phyloP scores from a whole-genome alignment of 176 grass and related monocot genomes.

The Hordeum vulgare region MorexV3_pseudomolecules_assembly NC_058520.1:621472994-621473493 shows the following conservation, averaged over 20 bases:
- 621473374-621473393: neutral
- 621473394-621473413: neutral
- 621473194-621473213: slow-evolving; percentile 21
- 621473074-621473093: too few species aligned
- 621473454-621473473: too few species aligned
- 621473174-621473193: slow-evolving; percentile 1
- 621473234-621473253: neutral
- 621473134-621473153: too few species aligned
- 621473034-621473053: too few species aligned
- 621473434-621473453: neutral
- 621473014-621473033: too few species aligned
- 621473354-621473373: neutral
- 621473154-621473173: neutral
- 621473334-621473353: neutral
- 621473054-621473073: too few species aligned
- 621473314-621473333: neutral
- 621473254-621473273: slow-evolving; percentile 16
- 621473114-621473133: too few species aligned
- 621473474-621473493: neutral
- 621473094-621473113: too few species aligned
- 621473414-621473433: neutral
- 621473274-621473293: slow-evolving; percentile 30
- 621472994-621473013: too few species aligned
- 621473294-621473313: slow-evolving; percentile 21
- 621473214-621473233: neutral